Conservation (phyloP, 768 basidiomycete species). For the Boletus rex-veris region DNA sequence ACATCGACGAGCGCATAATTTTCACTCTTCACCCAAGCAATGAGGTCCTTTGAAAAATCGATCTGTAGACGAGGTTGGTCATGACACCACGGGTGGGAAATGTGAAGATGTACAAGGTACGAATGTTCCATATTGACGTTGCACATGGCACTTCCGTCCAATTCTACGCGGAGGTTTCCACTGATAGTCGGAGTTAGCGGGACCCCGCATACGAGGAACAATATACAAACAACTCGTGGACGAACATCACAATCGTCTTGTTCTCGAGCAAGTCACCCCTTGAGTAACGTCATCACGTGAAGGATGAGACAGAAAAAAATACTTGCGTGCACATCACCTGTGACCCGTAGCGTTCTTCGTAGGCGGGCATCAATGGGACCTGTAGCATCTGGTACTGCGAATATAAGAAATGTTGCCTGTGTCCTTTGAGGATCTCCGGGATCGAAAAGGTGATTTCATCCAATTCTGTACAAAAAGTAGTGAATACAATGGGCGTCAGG, state of each 20-base stretch:
- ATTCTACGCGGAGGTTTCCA: slow-evolving; percentile 82
- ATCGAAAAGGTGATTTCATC: slow-evolving; percentile 64
- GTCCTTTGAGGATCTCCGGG: slow-evolving; percentile 83
- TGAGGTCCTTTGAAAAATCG: slow-evolving; percentile 76
- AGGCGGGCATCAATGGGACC: slow-evolving; percentile 69
- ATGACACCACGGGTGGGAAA: not conserved
- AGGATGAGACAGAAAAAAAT: not conserved
- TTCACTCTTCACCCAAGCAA: slow-evolving; percentile 68
- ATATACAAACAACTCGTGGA: slow-evolving; percentile 86
- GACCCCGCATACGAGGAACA: not conserved
- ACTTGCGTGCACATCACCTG: slow-evolving; percentile 90
- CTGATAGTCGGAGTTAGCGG: slow-evolving; percentile 37
- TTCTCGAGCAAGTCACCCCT: slow-evolving; percentile 79
- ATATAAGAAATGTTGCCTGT: slow-evolving; percentile 82
- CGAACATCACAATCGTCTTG: slow-evolving; percentile 76
- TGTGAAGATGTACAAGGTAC: slow-evolving; percentile 59
- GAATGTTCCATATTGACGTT: slow-evolving; percentile 78
- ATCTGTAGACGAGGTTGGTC: slow-evolving; percentile 50
- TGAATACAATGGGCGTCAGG: not conserved
- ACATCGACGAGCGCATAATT: slow-evolving; percentile 80
- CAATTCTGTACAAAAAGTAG: slow-evolving; percentile 41
- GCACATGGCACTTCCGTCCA: slow-evolving; percentile 68
- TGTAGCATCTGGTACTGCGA: slow-evolving; percentile 74
- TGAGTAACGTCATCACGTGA: slow-evolving; percentile 1
- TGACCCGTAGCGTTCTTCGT: slow-evolving; percentile 70